Evolutionary conservation across 2,329 filamentous ascomycete genomes (phyloP).

Genomic region (Cadophora sp.): DNA sequence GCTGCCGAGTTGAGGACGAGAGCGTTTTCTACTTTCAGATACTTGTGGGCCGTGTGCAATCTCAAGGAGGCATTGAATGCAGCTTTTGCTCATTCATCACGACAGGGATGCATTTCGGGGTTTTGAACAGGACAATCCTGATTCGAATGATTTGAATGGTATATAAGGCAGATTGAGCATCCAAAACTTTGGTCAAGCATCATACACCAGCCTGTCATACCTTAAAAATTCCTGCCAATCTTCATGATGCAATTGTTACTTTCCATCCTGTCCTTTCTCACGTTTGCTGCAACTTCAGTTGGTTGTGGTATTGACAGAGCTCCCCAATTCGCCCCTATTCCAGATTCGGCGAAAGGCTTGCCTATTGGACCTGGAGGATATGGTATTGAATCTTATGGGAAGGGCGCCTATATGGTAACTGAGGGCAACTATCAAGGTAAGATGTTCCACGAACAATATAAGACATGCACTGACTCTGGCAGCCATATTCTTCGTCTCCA

Average conservation of each 20-base stretch:
- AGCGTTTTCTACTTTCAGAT: slow-evolving; percentile 14
- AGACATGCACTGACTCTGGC: background rate
- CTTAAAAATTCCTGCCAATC: background rate
- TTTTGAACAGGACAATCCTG: background rate
- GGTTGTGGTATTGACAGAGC: slow-evolving; percentile 18
- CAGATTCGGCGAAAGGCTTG: slow-evolving; percentile 13
- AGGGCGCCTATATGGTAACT: slow-evolving; percentile 39
- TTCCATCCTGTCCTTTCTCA: background rate
- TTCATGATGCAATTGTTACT: background rate
- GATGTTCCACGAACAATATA: too few relatives aligned
- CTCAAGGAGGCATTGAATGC: background rate
- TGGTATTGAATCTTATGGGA: slow-evolving; percentile 33
- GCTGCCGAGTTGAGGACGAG: background rate
- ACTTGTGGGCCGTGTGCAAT: background rate
- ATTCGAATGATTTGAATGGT: background rate
- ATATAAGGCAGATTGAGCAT: background rate
- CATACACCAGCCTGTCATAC: background rate
- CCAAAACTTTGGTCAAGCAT: background rate
- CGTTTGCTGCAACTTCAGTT: background rate
- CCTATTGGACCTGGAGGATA: slow-evolving; percentile 24
- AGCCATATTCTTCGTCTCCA: slow-evolving; percentile 37
- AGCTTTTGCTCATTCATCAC: background rate
- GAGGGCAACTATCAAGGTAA: slow-evolving; percentile 37
- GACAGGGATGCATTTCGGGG: background rate
- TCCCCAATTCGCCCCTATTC: slow-evolving; percentile 25